These are phyloP conservation scores for Hymenoscyphus fraxineus DNA, from an alignment of 2,329 filamentous ascomycete genomes.

Conservation along the genomic window DNA sequence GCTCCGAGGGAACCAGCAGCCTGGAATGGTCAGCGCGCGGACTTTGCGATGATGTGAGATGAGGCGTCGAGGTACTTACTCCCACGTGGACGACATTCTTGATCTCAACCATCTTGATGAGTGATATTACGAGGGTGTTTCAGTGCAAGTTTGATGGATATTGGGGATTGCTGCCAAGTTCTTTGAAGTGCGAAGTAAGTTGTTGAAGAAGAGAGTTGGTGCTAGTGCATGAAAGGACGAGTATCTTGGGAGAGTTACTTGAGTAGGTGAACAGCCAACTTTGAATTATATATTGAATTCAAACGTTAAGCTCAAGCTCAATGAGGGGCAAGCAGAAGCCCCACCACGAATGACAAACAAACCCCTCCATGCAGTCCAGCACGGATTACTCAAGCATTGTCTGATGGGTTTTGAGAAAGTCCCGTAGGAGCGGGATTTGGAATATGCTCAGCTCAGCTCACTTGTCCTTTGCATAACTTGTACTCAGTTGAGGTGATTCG, in stretches of 20 bases:
- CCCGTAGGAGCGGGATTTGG: not conserved
- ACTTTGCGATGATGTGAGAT: not conserved
- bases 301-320: not conserved
- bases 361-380: not conserved
- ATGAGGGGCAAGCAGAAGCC: not conserved
- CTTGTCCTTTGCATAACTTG: not conserved
- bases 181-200: not conserved
- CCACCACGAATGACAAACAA: not conserved
- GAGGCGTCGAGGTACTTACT: conserved; percentile 16
- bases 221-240: not conserved
- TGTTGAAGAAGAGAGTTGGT: not conserved
- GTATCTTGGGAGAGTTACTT: not conserved
- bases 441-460: not conserved
- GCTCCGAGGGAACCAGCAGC: conserved; percentile 27
- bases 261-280: not conserved
- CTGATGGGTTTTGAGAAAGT: not conserved
- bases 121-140: not conserved
- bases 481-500: not conserved
- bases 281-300: not conserved
- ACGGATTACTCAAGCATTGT: not conserved
- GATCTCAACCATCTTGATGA: conserved; percentile 23
- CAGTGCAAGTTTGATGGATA: no score
- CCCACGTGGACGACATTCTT: conserved; percentile 30
- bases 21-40: conserved; percentile 11
- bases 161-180: not conserved